These are phyloP conservation scores for Apiotrichum gamsii DNA, from an alignment of 1,284 basidiomycete genomes.

Conservation along the genomic window DNA sequence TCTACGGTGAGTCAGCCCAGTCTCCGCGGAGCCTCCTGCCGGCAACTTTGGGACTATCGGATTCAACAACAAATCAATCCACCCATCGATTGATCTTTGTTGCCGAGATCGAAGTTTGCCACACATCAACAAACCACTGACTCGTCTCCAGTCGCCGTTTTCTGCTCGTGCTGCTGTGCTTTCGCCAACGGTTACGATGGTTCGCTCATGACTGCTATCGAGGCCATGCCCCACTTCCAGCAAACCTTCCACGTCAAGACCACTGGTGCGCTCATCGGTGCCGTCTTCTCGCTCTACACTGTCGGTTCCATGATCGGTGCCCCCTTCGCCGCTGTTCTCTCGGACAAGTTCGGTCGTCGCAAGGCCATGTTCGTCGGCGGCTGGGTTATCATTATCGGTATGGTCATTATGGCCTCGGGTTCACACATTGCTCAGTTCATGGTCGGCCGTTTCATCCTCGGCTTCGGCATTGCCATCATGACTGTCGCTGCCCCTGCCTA, in stretches of 20 bases:
- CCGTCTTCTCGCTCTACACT: slow-evolving; percentile 30
- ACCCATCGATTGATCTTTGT: too few species aligned
- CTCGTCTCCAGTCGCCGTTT: slow-evolving; percentile 19
- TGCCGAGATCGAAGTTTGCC: too few species aligned
- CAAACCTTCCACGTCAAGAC: slow-evolving; percentile 21
- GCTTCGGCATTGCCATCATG: slow-evolving; percentile 44
- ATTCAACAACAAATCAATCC: too few species aligned
- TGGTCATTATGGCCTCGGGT: slow-evolving; percentile 35
- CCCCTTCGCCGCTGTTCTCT: slow-evolving; percentile 10
- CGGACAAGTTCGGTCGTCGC: slow-evolving; percentile 51
- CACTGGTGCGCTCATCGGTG: slow-evolving; percentile 19
- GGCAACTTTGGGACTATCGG: too few species aligned
- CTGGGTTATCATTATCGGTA: slow-evolving; percentile 48
- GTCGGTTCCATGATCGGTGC: slow-evolving; percentile 23
- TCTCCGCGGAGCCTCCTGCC: too few species aligned
- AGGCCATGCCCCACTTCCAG: slow-evolving; percentile 26
- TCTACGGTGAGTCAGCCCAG: slow-evolving; percentile 20
- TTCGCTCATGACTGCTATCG: slow-evolving; percentile 13
- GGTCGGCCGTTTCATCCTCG: slow-evolving; percentile 46
- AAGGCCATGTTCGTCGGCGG: slow-evolving; percentile 54
- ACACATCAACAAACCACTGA: too few species aligned
- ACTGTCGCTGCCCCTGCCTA: slow-evolving; percentile 53
- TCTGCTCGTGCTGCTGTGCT: slow-evolving; percentile 29
- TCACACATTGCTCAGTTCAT: slow-evolving; percentile 30
- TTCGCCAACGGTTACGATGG: slow-evolving; percentile 37